A percentile compares a stretch with the other conserved stretches of the same genome.
phyloP scores from a whole-genome alignment of 2,329 filamentous ascomycete species.

The Fusarium odoratissimum region DNA sequence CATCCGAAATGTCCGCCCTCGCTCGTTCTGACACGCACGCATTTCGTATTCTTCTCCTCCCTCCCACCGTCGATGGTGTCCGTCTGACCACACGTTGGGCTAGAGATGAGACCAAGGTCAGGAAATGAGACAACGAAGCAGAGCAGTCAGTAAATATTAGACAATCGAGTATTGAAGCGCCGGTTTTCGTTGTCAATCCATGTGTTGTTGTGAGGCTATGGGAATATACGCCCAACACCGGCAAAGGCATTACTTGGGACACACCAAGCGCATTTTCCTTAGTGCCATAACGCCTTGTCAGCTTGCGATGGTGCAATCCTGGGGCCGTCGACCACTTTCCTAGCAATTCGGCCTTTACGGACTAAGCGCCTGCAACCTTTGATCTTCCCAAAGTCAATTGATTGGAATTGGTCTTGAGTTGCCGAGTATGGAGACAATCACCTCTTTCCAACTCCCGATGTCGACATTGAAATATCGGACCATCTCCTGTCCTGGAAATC shows the following conservation, averaged over 20 bases:
- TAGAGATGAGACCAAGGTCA: neutral
- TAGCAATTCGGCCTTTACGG: constrained; percentile 22
- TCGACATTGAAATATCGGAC: constrained; percentile 44
- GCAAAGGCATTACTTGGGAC: constrained; percentile 23
- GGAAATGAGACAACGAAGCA: constrained; percentile 1
- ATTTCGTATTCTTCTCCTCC: constrained; percentile 25
- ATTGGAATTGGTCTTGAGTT: neutral
- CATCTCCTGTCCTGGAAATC: constrained; percentile 8
- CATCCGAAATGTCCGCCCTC: constrained; percentile 22
- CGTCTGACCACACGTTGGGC: constrained; percentile 7
- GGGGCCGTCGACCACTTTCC: constrained; percentile 39
- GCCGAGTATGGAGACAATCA: constrained; percentile 27
- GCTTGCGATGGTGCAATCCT: constrained; percentile 46
- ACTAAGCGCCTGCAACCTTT: neutral
- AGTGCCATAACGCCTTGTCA: constrained; percentile 47
- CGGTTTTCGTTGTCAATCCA: neutral
- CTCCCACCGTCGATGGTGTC: constrained; percentile 1
- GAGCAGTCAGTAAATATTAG: neutral
- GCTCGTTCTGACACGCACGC: constrained; percentile 11
- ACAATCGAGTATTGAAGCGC: neutral
- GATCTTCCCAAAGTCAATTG: neutral
- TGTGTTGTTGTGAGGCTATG: constrained; percentile 5
- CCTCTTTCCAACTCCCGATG: constrained; percentile 41
- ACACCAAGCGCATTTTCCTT: constrained; percentile 28
- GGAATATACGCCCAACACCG: constrained; percentile 9